Base-by-base conservation (phyloP, 768 basidiomycete species). In the Tricholoma flavovirens region DNA sequence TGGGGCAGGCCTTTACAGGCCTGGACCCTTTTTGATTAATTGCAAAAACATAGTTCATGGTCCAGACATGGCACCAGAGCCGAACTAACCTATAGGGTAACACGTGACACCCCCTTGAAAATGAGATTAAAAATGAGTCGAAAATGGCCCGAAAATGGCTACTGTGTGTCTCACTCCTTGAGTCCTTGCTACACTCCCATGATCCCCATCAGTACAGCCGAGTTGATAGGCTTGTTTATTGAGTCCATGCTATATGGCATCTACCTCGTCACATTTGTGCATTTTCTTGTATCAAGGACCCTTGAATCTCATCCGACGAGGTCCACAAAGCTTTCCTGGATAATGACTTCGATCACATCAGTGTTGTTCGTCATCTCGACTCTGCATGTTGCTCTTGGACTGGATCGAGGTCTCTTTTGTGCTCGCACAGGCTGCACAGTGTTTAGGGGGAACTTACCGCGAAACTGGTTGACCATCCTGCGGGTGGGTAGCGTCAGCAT, bases 201-300 rank as follows among this genome's bases (percentile, higher is more conserved):
- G 24, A 26, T 26, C 24, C 24, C 3, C 24, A 26, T 26, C 24
- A 26, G 24, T 26, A 26, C 19, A 19, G 15, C 56, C 55, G 14
- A 71, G 58, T 38, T 68, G 60, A 0, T 52, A 38, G 51, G 22
- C 1, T 35, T 38, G 26, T 52, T 52, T 5, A 26, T 38, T 4
- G 19, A 52, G 10, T 11, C 35, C 6, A 52, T 52, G 12, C 17
- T 52, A 24, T 52, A 52, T 19, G 51, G 36, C 7, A 40, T 40
- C 4, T 40, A 52, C 36, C 36, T 52, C 15, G 51, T 52, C 15
- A 52, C 51, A 15, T 38, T 24, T 40, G 51, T 14, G 10, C 14
- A 17, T 29, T 52, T 10, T 22, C 8, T 52, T 5, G 12, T 26
- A 26, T 1, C 51, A 10, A 17, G 17, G 19, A 11, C 10, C n/a